phyloP scores from a whole-genome alignment of 352 stramenopile species.

The Thalassiosira livingstoniorum region DNA sequence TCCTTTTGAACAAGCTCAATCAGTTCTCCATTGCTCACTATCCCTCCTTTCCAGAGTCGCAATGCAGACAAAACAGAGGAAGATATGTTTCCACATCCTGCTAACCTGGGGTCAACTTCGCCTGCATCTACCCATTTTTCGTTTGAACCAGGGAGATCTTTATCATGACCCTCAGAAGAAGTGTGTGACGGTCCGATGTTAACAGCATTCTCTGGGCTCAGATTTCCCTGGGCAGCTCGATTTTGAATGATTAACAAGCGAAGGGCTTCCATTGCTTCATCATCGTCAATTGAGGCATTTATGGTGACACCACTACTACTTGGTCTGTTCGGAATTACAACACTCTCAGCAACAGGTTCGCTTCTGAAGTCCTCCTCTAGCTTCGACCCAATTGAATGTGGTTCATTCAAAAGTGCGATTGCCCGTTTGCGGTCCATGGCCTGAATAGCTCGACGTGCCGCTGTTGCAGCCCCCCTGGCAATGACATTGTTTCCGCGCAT shows the following conservation, averaged over 20 bases:
- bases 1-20: conserved; percentile 86
- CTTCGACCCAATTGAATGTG: conserved; percentile 26
- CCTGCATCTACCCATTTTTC: conserved; percentile 72
- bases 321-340: background rate
- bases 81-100: conserved; percentile 80
- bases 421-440: conserved; percentile 78
- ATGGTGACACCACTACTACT: conserved; percentile 31
- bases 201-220: conserved; percentile 65
- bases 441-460: conserved; percentile 74
- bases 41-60: conserved; percentile 79
- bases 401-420: conserved; percentile 68
- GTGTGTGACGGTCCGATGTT: background rate
- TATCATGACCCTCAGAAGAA: conserved; percentile 4
- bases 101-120: conserved; percentile 76
- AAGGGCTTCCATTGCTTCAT: conserved; percentile 83
- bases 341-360: conserved; percentile 14
- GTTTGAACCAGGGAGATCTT: conserved; percentile 20
- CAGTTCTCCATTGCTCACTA: conserved; percentile 82
- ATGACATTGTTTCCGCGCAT: conserved; percentile 78
- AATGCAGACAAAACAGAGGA: conserved; percentile 80
- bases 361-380: background rate
- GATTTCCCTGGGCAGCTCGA: conserved; percentile 70
- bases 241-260: conserved; percentile 82
- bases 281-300: conserved; percentile 70
- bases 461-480: conserved; percentile 69